Percentiles rank a stretch among this genome's conserved stretches.
These are phyloP conservation scores for Agaricus blazei DNA, from an alignment of 768 basidiomycete genomes.

Conservation along the genomic window DNA sequence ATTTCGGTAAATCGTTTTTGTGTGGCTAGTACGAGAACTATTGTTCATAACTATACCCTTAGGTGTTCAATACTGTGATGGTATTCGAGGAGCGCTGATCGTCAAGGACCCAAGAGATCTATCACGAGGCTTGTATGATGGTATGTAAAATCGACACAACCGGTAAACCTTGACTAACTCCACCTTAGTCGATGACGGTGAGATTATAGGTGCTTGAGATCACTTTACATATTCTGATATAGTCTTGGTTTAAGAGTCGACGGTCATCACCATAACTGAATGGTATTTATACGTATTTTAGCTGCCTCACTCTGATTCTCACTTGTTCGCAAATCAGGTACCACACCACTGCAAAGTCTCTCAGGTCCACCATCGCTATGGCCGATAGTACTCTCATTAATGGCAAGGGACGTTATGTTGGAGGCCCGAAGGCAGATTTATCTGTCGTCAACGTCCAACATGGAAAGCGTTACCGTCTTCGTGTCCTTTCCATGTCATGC, in stretches of 20 bases:
- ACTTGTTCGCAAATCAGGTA: conserved; percentile 15
- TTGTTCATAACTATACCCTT: not conserved
- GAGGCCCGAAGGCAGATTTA: conserved; percentile 25
- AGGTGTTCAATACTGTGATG: conserved; percentile 41
- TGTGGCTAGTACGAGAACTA: not conserved
- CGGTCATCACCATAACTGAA: conserved; percentile 35
- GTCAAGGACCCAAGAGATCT: conserved; percentile 23
- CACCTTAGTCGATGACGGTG: conserved; percentile 28
- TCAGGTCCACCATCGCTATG: conserved; percentile 13
- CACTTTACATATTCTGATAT: conserved; percentile 15
- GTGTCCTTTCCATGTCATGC: conserved; percentile 18
- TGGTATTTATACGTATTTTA: conserved; percentile 18
- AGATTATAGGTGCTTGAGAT: conserved; percentile 6
- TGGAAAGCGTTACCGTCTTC: conserved; percentile 26
- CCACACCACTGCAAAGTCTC: conserved; percentile 16
- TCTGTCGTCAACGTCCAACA: conserved; percentile 28
- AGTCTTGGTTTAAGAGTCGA: conserved; percentile 24
- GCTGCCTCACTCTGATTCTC: not conserved
- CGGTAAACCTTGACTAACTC: not conserved
- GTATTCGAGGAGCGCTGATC: conserved; percentile 36
- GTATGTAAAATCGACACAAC: not conserved
- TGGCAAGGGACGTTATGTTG: conserved; percentile 29
- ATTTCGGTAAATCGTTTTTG: conserved; percentile 6
- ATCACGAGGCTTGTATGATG: conserved; percentile 13
- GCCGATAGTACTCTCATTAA: conserved; percentile 32